A percentile compares a stretch with the other conserved stretches of the same genome.
These are phyloP conservation scores for Linum tenue DNA, from an alignment of 345 rosid species.

Conservation along the genomic window DNA sequence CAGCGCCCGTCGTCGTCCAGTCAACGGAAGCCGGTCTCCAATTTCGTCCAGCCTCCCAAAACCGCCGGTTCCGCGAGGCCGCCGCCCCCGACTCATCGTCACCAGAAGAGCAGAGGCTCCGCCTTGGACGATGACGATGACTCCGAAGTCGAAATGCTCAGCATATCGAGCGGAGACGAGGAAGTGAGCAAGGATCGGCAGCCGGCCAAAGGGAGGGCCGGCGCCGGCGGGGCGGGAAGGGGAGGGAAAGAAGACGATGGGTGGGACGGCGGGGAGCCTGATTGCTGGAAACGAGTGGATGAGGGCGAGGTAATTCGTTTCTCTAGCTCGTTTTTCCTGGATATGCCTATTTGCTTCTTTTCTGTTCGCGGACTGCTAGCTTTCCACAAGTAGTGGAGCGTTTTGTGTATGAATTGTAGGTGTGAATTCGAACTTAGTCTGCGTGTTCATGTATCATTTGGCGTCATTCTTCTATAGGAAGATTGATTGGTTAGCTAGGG, in stretches of 20 bases:
- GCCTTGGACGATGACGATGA: slow-evolving; percentile 66
- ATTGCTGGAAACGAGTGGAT: slow-evolving; percentile 86
- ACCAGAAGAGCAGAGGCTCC: slow-evolving; percentile 19
- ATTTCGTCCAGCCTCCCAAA: slow-evolving; percentile 66
- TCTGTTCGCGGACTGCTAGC: too few relatives aligned
- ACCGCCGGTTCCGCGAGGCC: slow-evolving; percentile 3
- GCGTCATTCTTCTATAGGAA: not conserved
- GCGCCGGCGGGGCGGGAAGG: slow-evolving; percentile 19
- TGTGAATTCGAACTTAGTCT: not conserved
- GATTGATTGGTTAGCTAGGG: not conserved
- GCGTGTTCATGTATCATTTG: not conserved
- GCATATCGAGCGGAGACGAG: slow-evolving; percentile 97
- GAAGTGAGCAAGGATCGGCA: slow-evolving; percentile 45
- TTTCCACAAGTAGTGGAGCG: not conserved
- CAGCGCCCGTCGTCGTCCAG: slow-evolving; percentile 34
- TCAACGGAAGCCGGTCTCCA: slow-evolving; percentile 48
- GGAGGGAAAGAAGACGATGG: slow-evolving; percentile 49
- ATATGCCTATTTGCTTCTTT: too few relatives aligned
- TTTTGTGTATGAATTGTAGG: not conserved
- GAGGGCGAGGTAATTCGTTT: slow-evolving; percentile 57
- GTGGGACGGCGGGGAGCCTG: slow-evolving; percentile 94
- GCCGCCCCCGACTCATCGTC: not conserved
- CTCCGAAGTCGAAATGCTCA: slow-evolving; percentile 96
- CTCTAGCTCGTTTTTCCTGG: not conserved
- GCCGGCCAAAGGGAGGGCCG: slow-evolving; percentile 19